A percentile compares a stretch with the other conserved stretches of the same genome.
These are phyloP conservation scores for Cladophialophora immunda DNA, from an alignment of 2,329 filamentous ascomycete genomes.

Conservation along the genomic window DNA sequence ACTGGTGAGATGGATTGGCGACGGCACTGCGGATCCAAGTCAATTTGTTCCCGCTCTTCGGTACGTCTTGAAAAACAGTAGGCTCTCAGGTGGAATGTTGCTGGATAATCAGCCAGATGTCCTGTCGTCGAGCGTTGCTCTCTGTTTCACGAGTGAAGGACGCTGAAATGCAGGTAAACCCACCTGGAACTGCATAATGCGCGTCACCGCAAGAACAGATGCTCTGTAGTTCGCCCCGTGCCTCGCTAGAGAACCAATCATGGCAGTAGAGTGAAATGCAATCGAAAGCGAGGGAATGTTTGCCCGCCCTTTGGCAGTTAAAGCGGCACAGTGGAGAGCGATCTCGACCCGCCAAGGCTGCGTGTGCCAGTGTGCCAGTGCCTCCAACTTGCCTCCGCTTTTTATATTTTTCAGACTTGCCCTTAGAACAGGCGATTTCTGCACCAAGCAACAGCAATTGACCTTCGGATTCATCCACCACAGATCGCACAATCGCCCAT, in stretches of 20 bases:
- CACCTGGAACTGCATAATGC: not conserved
- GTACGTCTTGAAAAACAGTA: not conserved
- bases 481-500: slow-evolving; percentile 12
- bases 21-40: not conserved
- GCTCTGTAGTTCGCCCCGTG: not conserved
- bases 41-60: not conserved
- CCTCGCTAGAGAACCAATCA: not conserved
- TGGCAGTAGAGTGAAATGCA: not conserved
- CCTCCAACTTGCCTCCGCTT: slow-evolving; percentile 26
- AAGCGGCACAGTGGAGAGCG: slow-evolving; percentile 7
- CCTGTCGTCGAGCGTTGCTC: not conserved
- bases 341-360: slow-evolving; percentile 17
- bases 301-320: not conserved
- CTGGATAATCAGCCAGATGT: not conserved
- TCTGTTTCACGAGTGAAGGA: not conserved
- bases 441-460: slow-evolving; percentile 15
- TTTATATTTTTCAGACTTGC: slow-evolving; percentile 22
- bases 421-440: slow-evolving; percentile 12
- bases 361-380: no score
- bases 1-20: not conserved
- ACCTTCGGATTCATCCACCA: slow-evolving; percentile 15
- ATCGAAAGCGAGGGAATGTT: not conserved
- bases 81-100: not conserved
- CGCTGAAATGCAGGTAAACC: not conserved
- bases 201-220: not conserved